Base-by-base conservation (phyloP, 345 rosid species). In the Noccaea bulbosa region DNA sequence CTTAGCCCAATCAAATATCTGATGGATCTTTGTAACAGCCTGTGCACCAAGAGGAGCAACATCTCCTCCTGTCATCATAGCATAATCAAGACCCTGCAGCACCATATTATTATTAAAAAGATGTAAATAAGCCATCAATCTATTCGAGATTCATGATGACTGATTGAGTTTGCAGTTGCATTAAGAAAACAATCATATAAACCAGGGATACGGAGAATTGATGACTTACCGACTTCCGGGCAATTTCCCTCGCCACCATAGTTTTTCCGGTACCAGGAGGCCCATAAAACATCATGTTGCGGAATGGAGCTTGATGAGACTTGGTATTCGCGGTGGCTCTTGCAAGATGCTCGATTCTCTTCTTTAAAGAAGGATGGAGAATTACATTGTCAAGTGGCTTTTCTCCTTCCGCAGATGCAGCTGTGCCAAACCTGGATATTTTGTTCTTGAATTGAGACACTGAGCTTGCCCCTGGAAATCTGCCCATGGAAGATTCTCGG, bases 41-140 rank as follows among this genome's bases (percentile, higher is more conserved):
- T 91, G 93, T 32, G 92, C 80, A 57, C 98, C 99, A 3, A 94
- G 77, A 37, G 99, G 98, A 39, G 96, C 95, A 59, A 94, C 99
- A 82, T 94, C 99, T 64, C 99, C 97, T 72, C 99, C 99, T 0
- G 99, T 94, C 99, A 94, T 94, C 97, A 94, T 91, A 69, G 99
- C 97, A 85, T 94, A 91, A 81, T 91, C 97, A 65, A 94, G 83
- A 38, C 97, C 97, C 97, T 91, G 79, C 16, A 72, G 34, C 38
- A 78, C 39, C 62, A 70, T 4, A 15, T 6, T 43, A 47, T 7
- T 44, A 56, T n/a, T n/a, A 56, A 64, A 45, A 24, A 55, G 0
- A 11, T 50, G 62, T 60, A 35, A 44, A 8, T 5, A 47, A 6
- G 22, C 15, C 49, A 64, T 40, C 53, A 51, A 12, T 35, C 41